Base-by-base conservation (phyloP, 2,329 filamentous ascomycete species). In the Arthroderma sp. region DNA sequence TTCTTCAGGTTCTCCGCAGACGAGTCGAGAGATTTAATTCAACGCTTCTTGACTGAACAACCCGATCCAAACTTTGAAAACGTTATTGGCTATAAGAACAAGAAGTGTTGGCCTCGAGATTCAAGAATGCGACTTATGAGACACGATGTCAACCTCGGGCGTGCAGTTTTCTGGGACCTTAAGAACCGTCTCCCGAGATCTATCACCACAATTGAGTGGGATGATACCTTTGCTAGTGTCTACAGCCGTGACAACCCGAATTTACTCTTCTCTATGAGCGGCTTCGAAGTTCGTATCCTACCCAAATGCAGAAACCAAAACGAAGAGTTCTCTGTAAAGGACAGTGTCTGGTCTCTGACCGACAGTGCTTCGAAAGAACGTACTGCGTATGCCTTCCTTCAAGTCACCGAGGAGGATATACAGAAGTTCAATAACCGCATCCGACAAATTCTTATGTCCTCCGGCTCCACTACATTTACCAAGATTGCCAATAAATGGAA, bases 401-500 rank as follows among this genome's bases (percentile, higher is more conserved):
- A 96, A 58, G 91, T 98, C 22, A 96, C 91, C 0, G 89, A 96
- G 58, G 91, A 96, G 60, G 91, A 98, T 58, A 89, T 98, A 40
- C 83, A 89, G 53, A 96, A 96, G 66, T 98, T 98, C 73, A 98
- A 98, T 68, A 98, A 98, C 64, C 82, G 93, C 36, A 98, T 98
- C 58, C 80, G 91, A 48, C 91, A 98, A 59, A 98, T 98, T 60
- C 74, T 98, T 46, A 98, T 98, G 91, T 96, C 89, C 7, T 96
- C 91, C 47, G 93, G 91, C n/a, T 94, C 86, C 4, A 98, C 91
- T 0, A 98, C 91, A 0, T 98, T 98, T 68, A 98, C 91, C 38
- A 98, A 98, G 75, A 98, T 98, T 58, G 91, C 93, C 39, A 98
- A 98, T 69, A 98, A 98, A 69, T 98, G 93, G 91, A 98, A 98